Conservation (phyloP, 345 rosid species). For the Euphorbia lathyris region DNA sequence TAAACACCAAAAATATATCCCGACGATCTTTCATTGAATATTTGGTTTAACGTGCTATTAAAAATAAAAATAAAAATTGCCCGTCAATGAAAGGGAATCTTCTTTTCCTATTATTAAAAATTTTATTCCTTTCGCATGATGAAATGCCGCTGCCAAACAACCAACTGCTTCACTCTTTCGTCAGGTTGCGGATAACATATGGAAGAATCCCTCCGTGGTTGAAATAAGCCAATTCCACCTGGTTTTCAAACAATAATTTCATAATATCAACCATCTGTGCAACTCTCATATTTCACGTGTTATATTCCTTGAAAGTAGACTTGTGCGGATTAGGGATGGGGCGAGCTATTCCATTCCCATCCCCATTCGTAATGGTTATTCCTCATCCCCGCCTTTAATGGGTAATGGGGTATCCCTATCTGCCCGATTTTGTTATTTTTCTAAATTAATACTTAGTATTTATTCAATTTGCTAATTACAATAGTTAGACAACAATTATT, state of each 20-base stretch:
- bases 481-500: too few relatives aligned
- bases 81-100: slow-evolving; percentile 26
- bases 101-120: slow-evolving; percentile 25
- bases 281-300: background rate
- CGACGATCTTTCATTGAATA: background rate
- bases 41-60: background rate
- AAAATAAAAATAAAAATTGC: slow-evolving; percentile 19
- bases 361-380: too few relatives aligned
- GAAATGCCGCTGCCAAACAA: background rate
- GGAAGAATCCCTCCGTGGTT: slow-evolving; percentile 97
- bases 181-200: slow-evolving; percentile 80
- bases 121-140: slow-evolving; percentile 30
- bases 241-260: slow-evolving; percentile 12
- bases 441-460: too few relatives aligned
- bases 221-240: slow-evolving; percentile 97
- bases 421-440: too few relatives aligned
- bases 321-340: too few relatives aligned
- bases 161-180: slow-evolving; percentile 37
- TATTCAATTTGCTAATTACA: too few relatives aligned
- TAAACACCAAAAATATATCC: background rate
- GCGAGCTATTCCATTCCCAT: too few relatives aligned
- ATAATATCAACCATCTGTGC: background rate
- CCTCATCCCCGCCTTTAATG: too few relatives aligned
- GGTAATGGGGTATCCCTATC: too few relatives aligned
- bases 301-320: too few relatives aligned